Conservation (phyloP, 768 basidiomycete genomes). For the Suillus lakei region DNA sequence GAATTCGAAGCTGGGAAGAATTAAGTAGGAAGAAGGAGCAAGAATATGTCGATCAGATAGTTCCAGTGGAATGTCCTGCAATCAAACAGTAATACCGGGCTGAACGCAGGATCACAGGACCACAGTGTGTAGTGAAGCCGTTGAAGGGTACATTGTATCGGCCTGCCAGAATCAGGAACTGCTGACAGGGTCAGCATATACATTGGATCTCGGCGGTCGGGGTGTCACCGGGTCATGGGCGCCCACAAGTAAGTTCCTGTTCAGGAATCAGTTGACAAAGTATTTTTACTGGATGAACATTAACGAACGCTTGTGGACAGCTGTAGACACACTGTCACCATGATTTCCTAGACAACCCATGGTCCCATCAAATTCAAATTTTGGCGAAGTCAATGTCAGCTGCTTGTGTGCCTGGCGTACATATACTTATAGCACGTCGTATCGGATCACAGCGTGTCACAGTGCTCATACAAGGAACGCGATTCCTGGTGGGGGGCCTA, state of each 20-base stretch:
- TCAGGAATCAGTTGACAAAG: too few species aligned
- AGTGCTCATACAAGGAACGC: too few species aligned
- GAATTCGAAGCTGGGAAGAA: neutral
- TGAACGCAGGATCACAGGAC: too few species aligned
- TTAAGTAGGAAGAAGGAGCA: neutral
- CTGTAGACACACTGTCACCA: neutral
- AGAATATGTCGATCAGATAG: neutral
- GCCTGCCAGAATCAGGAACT: neutral
- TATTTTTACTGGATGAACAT: too few species aligned
- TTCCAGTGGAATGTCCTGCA: neutral
- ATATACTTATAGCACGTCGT: too few species aligned
- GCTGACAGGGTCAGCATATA: neutral
- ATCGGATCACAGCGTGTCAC: too few species aligned
- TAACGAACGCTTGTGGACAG: too few species aligned
- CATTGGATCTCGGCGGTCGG: too few species aligned
- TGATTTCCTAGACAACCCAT: neutral
- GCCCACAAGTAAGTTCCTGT: neutral
- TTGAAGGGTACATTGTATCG: neutral
- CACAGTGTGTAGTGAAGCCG: too few species aligned
- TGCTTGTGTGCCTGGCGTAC: too few species aligned
- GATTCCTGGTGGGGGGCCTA: too few species aligned
- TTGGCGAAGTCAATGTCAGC: neutral
- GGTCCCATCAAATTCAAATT: neutral
- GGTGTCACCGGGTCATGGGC: too few species aligned
- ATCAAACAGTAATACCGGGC: neutral